These are phyloP conservation scores for Schizochytrium sp. DNA, from an alignment of 108 stramenopile species.

Conservation along the genomic window DNA sequence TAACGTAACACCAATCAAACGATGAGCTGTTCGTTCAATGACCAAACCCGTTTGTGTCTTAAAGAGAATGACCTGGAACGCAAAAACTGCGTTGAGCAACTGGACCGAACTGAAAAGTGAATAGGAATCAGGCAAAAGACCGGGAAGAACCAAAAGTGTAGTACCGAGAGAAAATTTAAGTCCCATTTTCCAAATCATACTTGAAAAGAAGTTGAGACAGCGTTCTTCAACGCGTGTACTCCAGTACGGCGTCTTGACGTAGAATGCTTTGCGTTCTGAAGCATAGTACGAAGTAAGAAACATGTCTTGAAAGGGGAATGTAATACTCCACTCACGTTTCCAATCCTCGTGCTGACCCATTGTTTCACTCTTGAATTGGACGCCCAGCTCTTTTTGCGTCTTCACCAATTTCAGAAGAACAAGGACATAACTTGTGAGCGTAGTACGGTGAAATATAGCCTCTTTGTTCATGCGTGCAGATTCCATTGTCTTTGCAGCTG, in stretches of 20 bases:
- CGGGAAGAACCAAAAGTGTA: slow-evolving; percentile 1
- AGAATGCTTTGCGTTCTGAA: background rate
- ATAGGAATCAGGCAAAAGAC: background rate
- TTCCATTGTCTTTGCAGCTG: background rate
- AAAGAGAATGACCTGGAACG: slow-evolving; percentile 55
- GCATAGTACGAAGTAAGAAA: background rate
- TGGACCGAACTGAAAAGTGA: slow-evolving; percentile 8
- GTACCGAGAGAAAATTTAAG: slow-evolving; percentile 29
- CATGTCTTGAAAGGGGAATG: background rate
- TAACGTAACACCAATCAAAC: background rate
- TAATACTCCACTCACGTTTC: background rate
- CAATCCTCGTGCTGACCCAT: background rate
- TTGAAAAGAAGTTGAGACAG: background rate
- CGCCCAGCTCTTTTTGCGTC: background rate
- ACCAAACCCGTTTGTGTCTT: slow-evolving; percentile 41
- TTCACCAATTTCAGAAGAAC: background rate
- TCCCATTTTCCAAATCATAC: background rate
- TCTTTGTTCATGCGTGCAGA: slow-evolving; percentile 1
- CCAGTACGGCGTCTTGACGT: background rate
- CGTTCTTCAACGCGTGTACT: background rate
- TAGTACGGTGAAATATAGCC: background rate
- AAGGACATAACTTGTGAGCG: background rate
- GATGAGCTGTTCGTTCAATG: slow-evolving; percentile 35
- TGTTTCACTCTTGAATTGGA: background rate
- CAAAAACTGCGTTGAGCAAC: slow-evolving; percentile 49